A percentile compares a stretch with the other conserved stretches of the same genome.
phyloP scores from a whole-genome alignment of 2,329 filamentous ascomycete genomes.

The Aspergillus hiratsukae region DNA sequence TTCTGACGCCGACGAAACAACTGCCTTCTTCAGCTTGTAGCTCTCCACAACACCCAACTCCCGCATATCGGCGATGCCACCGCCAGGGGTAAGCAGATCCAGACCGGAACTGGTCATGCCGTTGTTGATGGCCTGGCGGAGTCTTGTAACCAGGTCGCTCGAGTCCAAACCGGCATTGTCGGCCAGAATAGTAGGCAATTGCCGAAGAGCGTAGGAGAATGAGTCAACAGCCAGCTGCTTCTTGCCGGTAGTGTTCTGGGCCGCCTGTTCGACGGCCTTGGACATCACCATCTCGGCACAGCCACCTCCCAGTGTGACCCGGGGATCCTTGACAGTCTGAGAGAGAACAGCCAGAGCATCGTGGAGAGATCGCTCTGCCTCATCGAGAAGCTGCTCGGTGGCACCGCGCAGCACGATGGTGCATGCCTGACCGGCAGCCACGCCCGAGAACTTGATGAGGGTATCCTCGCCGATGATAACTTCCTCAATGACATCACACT shows the following conservation, averaged over 20 bases:
- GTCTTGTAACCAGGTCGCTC: constrained; percentile 82
- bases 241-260: constrained; percentile 93
- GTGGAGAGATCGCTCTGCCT: constrained; percentile 92
- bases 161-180: constrained; percentile 97
- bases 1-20: constrained; percentile 92
- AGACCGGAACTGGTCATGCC: constrained; percentile 89
- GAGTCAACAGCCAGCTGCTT: constrained; percentile 88
- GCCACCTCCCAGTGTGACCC: constrained; percentile 89
- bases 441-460: constrained; percentile 93
- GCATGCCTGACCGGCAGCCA: constrained; percentile 88
- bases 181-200: constrained; percentile 92
- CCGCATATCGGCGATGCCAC: constrained; percentile 92
- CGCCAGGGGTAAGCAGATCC: constrained; percentile 82
- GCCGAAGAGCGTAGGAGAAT: constrained; percentile 83
- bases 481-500: constrained; percentile 94
- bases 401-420: constrained; percentile 95
- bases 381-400: constrained; percentile 93
- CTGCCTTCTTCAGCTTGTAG: constrained; percentile 98
- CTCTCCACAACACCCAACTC: constrained; percentile 93
- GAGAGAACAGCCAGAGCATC: constrained; percentile 94
- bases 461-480: constrained; percentile 98
- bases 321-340: constrained; percentile 90
- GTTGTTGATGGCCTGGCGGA: constrained; percentile 92
- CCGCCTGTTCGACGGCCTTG: constrained; percentile 90
- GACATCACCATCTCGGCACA: constrained; percentile 99